A percentile compares a stretch with the other conserved stretches of the same genome.
Evolutionary conservation across 306 rosid species (phyloP).

Genomic region (Rosa lucieae): DNA sequence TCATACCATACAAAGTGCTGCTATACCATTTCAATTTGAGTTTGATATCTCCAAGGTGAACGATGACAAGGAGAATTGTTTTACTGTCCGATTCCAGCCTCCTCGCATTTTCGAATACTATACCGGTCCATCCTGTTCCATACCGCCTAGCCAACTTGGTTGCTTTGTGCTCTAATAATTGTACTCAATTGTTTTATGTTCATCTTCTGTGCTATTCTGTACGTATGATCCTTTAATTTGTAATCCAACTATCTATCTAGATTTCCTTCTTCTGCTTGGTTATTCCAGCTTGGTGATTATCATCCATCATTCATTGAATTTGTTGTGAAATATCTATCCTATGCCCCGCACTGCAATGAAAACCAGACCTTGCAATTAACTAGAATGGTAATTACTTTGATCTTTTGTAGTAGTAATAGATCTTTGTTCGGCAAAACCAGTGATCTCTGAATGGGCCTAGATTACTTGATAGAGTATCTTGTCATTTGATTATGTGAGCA

Average conservation of each 20-base stretch:
- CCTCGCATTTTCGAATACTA: not conserved
- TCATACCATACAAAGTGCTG: not conserved
- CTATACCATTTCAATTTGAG: not conserved
- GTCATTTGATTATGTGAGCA: not conserved
- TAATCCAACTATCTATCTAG: no score
- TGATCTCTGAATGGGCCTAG: not conserved
- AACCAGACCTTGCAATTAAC: no score
- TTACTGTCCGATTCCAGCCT: not conserved
- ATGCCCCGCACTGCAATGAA: no score
- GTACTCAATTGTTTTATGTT: no score
- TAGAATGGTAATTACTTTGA: not conserved
- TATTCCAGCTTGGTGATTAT: no score
- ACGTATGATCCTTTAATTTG: no score
- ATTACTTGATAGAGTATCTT: not conserved
- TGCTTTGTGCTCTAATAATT: not conserved
- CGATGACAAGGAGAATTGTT: not conserved
- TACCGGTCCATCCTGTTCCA: not conserved
- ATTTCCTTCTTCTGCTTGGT: no score
- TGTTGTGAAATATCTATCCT: no score
- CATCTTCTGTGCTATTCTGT: no score
- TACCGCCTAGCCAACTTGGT: not conserved
- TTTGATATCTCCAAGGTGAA: not conserved
- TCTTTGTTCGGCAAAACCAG: not conserved
- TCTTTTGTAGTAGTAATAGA: not conserved
- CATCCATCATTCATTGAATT: no score